Percentiles rank a stretch among this genome's conserved stretches.
Evolutionary conservation across 164 flowering plant genomes (phyloP).

Genomic region (Vitis rupestris): DNA sequence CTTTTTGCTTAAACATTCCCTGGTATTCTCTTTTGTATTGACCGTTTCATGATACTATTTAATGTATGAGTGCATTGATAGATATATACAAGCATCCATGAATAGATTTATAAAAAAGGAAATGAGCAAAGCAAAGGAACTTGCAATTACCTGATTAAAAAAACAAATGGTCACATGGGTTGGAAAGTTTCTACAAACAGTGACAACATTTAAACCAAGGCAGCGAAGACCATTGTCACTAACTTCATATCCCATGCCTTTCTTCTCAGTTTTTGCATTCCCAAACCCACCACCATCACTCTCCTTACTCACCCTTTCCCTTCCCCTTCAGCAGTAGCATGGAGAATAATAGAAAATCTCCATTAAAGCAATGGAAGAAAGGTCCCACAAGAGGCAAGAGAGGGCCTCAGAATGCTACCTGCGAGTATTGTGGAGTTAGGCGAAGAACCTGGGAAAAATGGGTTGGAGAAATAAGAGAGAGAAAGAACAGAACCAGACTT

Average conservation of each 20-base stretch:
- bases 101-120: too few species aligned
- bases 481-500: constrained; percentile 90
- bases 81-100: too few species aligned
- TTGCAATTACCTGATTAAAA: neutral
- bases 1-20: too few species aligned
- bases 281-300: constrained; percentile 6
- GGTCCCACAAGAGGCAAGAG: constrained; percentile 97
- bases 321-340: constrained; percentile 22
- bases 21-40: too few species aligned
- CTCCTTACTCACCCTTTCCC: constrained; percentile 2
- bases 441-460: constrained; percentile 99
- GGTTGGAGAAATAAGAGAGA: constrained; percentile 97
- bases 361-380: constrained; percentile 89
- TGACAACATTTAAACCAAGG: constrained; percentile 71
- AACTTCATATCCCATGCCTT: constrained; percentile 54
- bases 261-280: constrained; percentile 14
- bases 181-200: constrained; percentile 45
- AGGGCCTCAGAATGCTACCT: constrained; percentile 88
- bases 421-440: constrained; percentile 88
- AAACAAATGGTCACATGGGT: constrained; percentile 70
- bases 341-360: constrained; percentile 58
- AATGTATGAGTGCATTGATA: too few species aligned
- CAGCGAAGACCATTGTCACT: constrained; percentile 21
- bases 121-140: neutral
- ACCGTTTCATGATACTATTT: too few species aligned